Evolutionary conservation across 2,329 filamentous ascomycete genomes (phyloP).

Genomic region (Trichophyton equinum): DNA sequence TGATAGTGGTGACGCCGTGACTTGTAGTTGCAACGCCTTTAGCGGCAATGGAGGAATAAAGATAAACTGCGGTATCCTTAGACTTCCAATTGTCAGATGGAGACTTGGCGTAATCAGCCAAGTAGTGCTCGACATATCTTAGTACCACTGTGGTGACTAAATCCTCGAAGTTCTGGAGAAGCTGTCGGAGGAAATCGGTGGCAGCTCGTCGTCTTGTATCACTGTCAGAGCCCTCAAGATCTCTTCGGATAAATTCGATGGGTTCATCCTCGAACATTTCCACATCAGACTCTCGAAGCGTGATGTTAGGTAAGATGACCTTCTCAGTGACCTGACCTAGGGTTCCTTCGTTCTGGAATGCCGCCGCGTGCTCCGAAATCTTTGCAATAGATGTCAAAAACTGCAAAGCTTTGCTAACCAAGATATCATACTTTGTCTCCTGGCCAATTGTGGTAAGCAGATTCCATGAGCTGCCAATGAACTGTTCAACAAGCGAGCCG

Average conservation of each 20-base stretch:
- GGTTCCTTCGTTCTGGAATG: constrained; percentile 72
- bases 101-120: constrained; percentile 59
- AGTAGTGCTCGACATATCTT: constrained; percentile 74
- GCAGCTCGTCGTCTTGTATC: constrained; percentile 85
- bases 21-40: constrained; percentile 78
- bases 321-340: constrained; percentile 86
- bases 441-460: constrained; percentile 74
- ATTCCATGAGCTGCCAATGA: constrained; percentile 83
- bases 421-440: constrained; percentile 83
- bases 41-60: constrained; percentile 86
- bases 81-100: constrained; percentile 72
- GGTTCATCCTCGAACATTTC: constrained; percentile 98
- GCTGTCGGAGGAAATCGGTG: constrained; percentile 81
- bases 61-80: constrained; percentile 95
- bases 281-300: constrained; percentile 80
- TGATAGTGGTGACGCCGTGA: constrained; percentile 83
- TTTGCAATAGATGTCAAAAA: constrained; percentile 84
- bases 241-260: constrained; percentile 91
- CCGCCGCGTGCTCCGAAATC: constrained; percentile 61
- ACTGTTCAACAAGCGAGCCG: constrained; percentile 62
- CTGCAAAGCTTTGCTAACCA: constrained; percentile 88
- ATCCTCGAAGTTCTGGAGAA: constrained; percentile 78
- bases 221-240: constrained; percentile 90
- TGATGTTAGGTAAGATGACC: constrained; percentile 86
- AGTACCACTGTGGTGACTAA: constrained; percentile 78